Base-by-base conservation (phyloP, 805 yeast genomes). In the Candida caryicola region DNA sequence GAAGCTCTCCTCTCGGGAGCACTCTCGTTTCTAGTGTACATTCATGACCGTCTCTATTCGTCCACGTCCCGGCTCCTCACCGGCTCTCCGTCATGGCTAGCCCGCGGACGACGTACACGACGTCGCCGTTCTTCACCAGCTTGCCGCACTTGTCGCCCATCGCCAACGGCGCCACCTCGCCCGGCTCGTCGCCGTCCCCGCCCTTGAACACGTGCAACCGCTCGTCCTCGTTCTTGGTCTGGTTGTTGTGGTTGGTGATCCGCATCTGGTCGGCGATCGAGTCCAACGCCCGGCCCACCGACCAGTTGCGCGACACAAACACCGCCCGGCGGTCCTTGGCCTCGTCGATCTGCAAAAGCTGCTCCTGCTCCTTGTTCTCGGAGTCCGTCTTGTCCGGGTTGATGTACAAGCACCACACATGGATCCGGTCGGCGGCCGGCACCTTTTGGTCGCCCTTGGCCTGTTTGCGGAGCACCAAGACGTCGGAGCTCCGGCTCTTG, bases 271-370 rank as follows among this genome's bases (percentile, higher is more conserved):
- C 73, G 6, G 82, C 72, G 5, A 74, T 66, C 17, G 69, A 65
- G 52, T 80, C 86, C 23, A 81, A 53, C 13, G 77, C 71, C 38
- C 79, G 58, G 1, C 86, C 86, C 23, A 78, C 71, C 0, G 80
- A 76, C 83, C 84, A 79, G 19, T 67, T 59, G 40, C 69, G 74
- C 13, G 77, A 76, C 10, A 79, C 70, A 53, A 52, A 81, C 14
- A 77, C 50, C 1, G 73, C 64, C 14, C 50, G 53, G 27, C 59
- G 42, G 36, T 55, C 61, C 21, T 50, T 51, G 7, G 53, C 60
- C 5, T 51, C 47, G 38, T 62, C 53, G 13, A 64, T 52, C 3
- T 48, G 44, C 21, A 41, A 43, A 13, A 60, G 43, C 5, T 51
- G 56, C 27, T 62, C 66, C n/a, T 46, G 36, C 18, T 41, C 45